Base-by-base conservation (phyloP, 176 grass and related monocot genomes). In the Puccinellia tenuiflora region DNA sequence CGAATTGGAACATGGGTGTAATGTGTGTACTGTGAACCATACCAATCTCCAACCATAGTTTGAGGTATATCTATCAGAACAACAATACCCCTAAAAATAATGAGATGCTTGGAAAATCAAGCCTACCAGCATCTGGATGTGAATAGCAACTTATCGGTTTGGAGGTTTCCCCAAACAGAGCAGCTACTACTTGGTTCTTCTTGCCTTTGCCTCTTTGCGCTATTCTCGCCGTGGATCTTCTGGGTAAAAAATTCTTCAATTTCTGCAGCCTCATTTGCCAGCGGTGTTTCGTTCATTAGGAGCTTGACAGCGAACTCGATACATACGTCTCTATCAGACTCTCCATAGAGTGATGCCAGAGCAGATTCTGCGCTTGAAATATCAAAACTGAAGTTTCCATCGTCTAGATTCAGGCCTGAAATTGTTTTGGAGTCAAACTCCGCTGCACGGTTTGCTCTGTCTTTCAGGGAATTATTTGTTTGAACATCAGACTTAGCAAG, bases 281-380 rank as follows among this genome's bases (percentile, higher is more conserved):
- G 3, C 10, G 48, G 50, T 5, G 0, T 37, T 59, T 85, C 64
- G 1, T 79, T 65, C 83, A 37, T 79, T 0, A 85, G 64, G 21
- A 79, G 14, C 51, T 71, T 85, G 29, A 85, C 64, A 47, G 75
- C 75, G 48, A 79, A 85, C 75, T 45, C 51, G 28, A 85, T 40
- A 30, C 83, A 79, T 3, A 2, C 5, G 12, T 80, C 61, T 9
- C 43, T 17, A 7, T 67, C 20, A 1, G 29, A 37, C 1, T 80
- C 45, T 66, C 78, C 78, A 51, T 80, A 80, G 3, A 80, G 62
- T 1, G 78, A 51, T 31, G 43, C 29, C 9, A 80, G 30, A 38
- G 61, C 78, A 25, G 78, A 65, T 25, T 80, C 61, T 51, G 78
- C 78, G 34, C 60, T 9, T 65, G 59, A 65, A 79, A 67, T 17